phyloP scores from a whole-genome alignment of 2,329 filamentous ascomycete species.

The Hypomyces rosellus region DNA sequence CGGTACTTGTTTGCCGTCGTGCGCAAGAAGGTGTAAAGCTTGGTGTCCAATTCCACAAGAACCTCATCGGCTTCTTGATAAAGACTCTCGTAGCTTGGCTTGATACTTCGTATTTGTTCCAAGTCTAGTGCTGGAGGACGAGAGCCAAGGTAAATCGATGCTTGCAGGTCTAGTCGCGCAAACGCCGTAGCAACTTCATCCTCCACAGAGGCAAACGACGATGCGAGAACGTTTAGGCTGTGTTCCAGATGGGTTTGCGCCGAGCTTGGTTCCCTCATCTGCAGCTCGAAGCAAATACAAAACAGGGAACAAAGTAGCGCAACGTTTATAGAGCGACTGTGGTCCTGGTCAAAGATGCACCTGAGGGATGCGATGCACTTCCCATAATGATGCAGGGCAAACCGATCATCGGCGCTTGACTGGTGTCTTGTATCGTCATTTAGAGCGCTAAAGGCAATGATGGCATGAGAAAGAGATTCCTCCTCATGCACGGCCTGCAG shows the following conservation, averaged over 20 bases:
- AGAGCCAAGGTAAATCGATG: slow-evolving; percentile 10
- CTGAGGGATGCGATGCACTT: slow-evolving; percentile 9
- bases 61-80: not conserved
- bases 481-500: slow-evolving; percentile 12
- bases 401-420: slow-evolving; percentile 1
- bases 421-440: not conserved
- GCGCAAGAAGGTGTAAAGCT: not conserved
- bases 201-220: slow-evolving; percentile 1
- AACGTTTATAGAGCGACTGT: slow-evolving; percentile 9
- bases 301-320: slow-evolving; percentile 12
- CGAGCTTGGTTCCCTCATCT: slow-evolving; percentile 4
- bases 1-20: slow-evolving; percentile 9
- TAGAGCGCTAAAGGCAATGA: slow-evolving; percentile 12
- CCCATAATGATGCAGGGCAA: slow-evolving; percentile 11
- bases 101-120: not conserved
- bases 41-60: not conserved
- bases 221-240: slow-evolving; percentile 8
- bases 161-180: slow-evolving; percentile 11
- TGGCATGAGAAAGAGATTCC: slow-evolving; percentile 9
- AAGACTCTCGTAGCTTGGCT: not conserved
- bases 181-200: slow-evolving; percentile 12
- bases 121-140: slow-evolving; percentile 9
- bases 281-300: slow-evolving; percentile 15
- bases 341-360: slow-evolving; percentile 5
- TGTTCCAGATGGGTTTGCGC: slow-evolving; percentile 13